phyloP scores from a whole-genome alignment of 1,284 basidiomycete species.

The Tilletia setariae region DNA sequence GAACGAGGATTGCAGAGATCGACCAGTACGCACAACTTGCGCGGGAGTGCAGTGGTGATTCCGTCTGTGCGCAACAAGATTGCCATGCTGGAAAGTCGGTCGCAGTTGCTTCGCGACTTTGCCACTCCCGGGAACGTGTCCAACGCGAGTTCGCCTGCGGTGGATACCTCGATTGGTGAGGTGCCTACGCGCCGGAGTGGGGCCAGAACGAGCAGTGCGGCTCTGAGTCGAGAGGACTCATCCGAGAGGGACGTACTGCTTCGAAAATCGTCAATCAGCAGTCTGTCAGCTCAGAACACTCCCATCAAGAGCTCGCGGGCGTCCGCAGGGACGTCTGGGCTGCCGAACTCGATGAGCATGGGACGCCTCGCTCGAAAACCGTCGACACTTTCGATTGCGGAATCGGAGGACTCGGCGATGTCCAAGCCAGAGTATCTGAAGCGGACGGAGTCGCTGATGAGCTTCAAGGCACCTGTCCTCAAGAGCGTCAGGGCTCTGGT shows the following conservation, averaged over 20 bases:
- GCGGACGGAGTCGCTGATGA: conserved; percentile 15
- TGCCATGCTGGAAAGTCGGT: conserved; percentile 38
- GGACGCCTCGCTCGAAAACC: conserved; percentile 26
- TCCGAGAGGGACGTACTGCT: neutral
- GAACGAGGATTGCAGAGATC: conserved; percentile 5
- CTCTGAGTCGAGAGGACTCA: neutral
- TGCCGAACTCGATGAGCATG: neutral
- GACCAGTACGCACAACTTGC: conserved; percentile 30
- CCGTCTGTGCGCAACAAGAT: conserved; percentile 50
- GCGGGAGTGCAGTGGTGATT: conserved; percentile 34
- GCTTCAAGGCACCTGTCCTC: conserved; percentile 37
- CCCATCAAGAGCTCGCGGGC: neutral
- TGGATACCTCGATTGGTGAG: neutral
- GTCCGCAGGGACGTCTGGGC: neutral
- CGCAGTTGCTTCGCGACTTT: conserved; percentile 13
- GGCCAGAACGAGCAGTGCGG: conserved; percentile 13
- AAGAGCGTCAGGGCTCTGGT: conserved; percentile 16
- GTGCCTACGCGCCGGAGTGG: neutral
- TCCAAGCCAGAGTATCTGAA: conserved; percentile 34
- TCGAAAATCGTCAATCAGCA: neutral
- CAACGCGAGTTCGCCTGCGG: neutral
- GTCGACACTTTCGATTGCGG: conserved; percentile 22
- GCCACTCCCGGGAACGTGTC: neutral
- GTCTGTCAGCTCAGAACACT: neutral
- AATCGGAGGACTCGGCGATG: conserved; percentile 22